A percentile compares a stretch with the other conserved stretches of the same genome.
Conservation (phyloP, 2,329 filamentous ascomycete genomes). For the Periconia sp. region DNA sequence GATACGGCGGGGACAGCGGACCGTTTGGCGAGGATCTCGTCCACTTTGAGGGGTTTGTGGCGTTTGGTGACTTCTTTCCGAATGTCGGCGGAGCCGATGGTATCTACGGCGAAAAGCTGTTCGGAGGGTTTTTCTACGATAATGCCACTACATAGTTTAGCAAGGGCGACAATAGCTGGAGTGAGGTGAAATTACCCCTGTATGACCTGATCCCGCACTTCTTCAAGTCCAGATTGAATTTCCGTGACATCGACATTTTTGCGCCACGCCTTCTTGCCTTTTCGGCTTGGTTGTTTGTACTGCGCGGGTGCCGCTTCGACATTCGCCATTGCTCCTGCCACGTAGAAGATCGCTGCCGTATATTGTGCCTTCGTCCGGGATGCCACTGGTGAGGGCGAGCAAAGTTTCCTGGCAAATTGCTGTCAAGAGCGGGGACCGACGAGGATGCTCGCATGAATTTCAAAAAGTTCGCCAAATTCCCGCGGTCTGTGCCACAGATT, state of each 20-base stretch:
- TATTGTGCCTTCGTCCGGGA: too few species aligned
- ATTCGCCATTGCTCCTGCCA: constrained; percentile 23
- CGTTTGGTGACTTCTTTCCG: constrained; percentile 68
- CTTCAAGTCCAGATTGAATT: constrained; percentile 80
- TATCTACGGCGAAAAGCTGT: constrained; percentile 86
- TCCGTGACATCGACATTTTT: constrained; percentile 96
- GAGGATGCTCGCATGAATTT: too few species aligned
- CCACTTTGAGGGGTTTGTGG: constrained; percentile 82
- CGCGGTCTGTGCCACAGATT: too few species aligned
- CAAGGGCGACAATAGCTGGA: not conserved
- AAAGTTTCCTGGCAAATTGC: too few species aligned
- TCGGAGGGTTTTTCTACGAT: constrained; percentile 81
- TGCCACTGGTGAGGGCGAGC: too few species aligned
- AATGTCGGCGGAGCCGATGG: constrained; percentile 71
- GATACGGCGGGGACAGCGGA: constrained; percentile 82
- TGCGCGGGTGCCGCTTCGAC: constrained; percentile 71
- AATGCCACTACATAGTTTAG: constrained; percentile 69
- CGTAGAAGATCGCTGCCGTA: too few species aligned
- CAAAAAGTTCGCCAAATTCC: too few species aligned
- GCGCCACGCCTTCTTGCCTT: constrained; percentile 98
- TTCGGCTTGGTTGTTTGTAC: constrained; percentile 86
- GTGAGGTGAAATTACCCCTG: constrained; percentile 68
- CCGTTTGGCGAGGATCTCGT: constrained; percentile 87
- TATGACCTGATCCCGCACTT: constrained; percentile 88
- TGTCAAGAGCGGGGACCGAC: too few species aligned